Evolutionary conservation across 306 rosid genomes (phyloP).

Genomic region (Luffa aegyptiaca): DNA sequence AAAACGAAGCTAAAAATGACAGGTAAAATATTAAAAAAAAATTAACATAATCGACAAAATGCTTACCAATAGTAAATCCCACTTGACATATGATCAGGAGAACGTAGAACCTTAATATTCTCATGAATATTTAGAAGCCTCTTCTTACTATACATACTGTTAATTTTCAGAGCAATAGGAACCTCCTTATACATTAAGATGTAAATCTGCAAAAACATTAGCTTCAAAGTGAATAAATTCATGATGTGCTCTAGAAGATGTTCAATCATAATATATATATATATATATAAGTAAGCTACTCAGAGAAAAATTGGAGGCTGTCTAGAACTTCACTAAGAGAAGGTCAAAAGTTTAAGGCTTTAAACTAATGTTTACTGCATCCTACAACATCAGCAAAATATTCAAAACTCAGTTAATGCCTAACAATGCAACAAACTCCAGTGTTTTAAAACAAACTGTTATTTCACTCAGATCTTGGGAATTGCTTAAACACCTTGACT

Average conservation of each 20-base stretch:
- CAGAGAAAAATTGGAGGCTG: neutral
- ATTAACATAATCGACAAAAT: neutral
- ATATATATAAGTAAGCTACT: neutral
- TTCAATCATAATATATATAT: neutral
- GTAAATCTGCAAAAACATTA: constrained; percentile 26
- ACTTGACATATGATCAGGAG: constrained; percentile 34
- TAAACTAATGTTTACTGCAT: neutral
- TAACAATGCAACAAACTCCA: neutral
- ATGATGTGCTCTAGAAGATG: neutral
- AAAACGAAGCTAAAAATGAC: neutral
- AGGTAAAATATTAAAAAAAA: neutral
- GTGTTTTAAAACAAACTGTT: neutral
- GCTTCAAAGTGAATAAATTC: constrained; percentile 5
- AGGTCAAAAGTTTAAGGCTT: neutral
- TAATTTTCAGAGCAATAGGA: constrained; percentile 37
- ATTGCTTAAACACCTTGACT: constrained; percentile 27
- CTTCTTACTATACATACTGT: constrained; percentile 33
- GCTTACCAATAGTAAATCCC: constrained; percentile 38
- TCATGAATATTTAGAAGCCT: constrained; percentile 31
- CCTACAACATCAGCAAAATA: neutral
- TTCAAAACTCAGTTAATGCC: neutral
- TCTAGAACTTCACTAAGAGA: neutral
- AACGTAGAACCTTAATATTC: constrained; percentile 32
- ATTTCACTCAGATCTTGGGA: neutral
- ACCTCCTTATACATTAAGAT: constrained; percentile 44